Percentiles rank a stretch among this genome's conserved stretches.
These are phyloP conservation scores for Candida hungchunana DNA, from an alignment of 805 yeast species.

Conservation along the genomic window DNA sequence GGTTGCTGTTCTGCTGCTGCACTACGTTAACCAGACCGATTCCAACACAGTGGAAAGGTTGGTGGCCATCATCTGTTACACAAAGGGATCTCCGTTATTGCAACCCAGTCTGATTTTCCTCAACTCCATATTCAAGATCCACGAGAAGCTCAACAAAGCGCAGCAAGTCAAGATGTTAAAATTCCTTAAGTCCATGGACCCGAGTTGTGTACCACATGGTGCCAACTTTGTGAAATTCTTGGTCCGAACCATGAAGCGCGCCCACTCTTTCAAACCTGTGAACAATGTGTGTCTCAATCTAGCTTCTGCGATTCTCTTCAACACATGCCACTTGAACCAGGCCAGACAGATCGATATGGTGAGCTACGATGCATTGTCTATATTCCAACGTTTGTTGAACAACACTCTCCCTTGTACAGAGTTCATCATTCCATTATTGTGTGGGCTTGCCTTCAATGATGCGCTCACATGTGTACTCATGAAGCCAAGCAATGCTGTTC, in stretches of 20 bases:
- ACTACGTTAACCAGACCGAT: constrained; percentile 14
- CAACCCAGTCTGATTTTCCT: constrained; percentile 39
- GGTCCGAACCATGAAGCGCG: constrained; percentile 21
- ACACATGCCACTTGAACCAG: constrained; percentile 43
- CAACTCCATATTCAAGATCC: constrained; percentile 40
- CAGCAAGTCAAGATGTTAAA: constrained; percentile 37
- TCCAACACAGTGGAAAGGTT: constrained; percentile 27
- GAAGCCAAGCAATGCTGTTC: constrained; percentile 24
- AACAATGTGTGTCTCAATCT: constrained; percentile 36
- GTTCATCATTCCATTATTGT: constrained; percentile 42
- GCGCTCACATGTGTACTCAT: constrained; percentile 29
- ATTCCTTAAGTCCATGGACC: constrained; percentile 27
- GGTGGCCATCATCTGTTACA: constrained; percentile 29
- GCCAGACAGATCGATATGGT: constrained; percentile 36
- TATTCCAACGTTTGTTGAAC: constrained; percentile 32
- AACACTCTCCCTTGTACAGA: constrained; percentile 41
- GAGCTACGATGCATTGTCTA: constrained; percentile 37
- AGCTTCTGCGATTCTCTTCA: constrained; percentile 41
- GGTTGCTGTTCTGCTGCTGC: constrained; percentile 38
- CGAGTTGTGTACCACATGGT: constrained; percentile 12
- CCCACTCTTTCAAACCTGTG: background rate
- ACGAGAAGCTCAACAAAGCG: constrained; percentile 28
- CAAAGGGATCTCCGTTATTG: constrained; percentile 37
- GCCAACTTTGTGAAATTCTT: constrained; percentile 38
- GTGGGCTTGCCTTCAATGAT: constrained; percentile 43